Evolutionary conservation across 2,329 filamentous ascomycete genomes (phyloP), one percentile per base, ranked within the genome.

Genomic region (Aspergillus cejpii): DNA sequence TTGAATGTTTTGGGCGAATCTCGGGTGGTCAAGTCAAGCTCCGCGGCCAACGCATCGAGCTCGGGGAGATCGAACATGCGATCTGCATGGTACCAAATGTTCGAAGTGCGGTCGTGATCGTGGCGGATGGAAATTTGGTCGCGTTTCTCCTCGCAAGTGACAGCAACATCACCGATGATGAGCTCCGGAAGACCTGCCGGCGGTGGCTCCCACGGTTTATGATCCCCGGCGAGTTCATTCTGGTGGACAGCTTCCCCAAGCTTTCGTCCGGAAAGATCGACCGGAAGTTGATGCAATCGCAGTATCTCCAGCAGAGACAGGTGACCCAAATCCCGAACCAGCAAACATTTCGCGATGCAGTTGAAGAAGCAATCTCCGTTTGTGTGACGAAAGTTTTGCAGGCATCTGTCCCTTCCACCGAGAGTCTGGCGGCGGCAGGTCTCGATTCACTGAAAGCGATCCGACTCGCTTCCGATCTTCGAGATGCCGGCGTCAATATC

Each of bases 1-100:
- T 96, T n/a, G 85, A 94, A 62, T 94, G 87, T 58, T 74, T 90
- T 26, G 90, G 90, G 0, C 82, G 90, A 8, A 82, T 95, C 10
- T 78, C 79, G 2, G 79, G 80, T 39, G 88, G 87, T 0, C 90
- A 96, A 63, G 82, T 95, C 40, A 95, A 95, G 65, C 73, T 95
- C 6, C 78, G 88, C 42, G 89, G 89, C 1, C 89, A 94, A 64
- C 76, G 88, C 39, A 78, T 94, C 40, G 85, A 92, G 58, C 77
- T 92, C 3, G 85, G 85, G 0, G 87, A 90, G 58, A 74, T 89
- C 15, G 86, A 91, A 59, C 79, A 87, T 53, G 83, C 79, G 1
- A 74, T 83, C 2, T 73, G 84, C 36, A 77, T 77, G 43, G 75
- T 79, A 0, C 59, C 70, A 0, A 78, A 78, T 0, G 82, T 87